Evolutionary conservation across 257 asterid species (phyloP).

Genomic region (Rauvolfia tetraphylla): DNA sequence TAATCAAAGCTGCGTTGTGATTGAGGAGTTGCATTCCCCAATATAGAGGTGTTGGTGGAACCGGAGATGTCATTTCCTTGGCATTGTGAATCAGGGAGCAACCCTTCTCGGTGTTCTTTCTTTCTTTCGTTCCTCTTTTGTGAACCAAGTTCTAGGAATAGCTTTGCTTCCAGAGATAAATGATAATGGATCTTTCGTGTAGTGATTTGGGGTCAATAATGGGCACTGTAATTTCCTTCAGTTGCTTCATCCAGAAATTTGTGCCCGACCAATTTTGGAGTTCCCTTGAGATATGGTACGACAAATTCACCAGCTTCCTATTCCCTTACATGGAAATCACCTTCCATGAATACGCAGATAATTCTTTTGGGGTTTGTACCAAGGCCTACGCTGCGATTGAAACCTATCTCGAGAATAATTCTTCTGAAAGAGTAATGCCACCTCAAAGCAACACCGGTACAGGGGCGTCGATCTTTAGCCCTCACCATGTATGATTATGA

Average conservation of each 20-base stretch:
- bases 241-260: background rate
- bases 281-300: background rate
- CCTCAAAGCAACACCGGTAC: slow-evolving; percentile 9
- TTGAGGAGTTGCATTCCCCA: no score
- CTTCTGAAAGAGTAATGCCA: slow-evolving; percentile 11
- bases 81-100: no score
- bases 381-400: slow-evolving; percentile 17
- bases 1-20: no score
- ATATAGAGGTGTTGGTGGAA: no score
- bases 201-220: background rate
- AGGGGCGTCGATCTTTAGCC: slow-evolving; percentile 6
- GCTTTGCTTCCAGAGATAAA: background rate
- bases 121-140: background rate
- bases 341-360: slow-evolving; percentile 7
- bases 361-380: background rate
- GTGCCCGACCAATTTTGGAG: background rate
- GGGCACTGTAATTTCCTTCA: background rate
- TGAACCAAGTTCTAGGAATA: background rate
- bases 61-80: no score
- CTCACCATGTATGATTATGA: slow-evolving; percentile 21
- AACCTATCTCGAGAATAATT: slow-evolving; percentile 15
- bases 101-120: background rate
- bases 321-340: slow-evolving; percentile 15
- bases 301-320: background rate
- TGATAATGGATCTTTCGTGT: background rate